phyloP scores from a whole-genome alignment of 2,329 filamentous ascomycete genomes.

The Penicillium sp. region DNA sequence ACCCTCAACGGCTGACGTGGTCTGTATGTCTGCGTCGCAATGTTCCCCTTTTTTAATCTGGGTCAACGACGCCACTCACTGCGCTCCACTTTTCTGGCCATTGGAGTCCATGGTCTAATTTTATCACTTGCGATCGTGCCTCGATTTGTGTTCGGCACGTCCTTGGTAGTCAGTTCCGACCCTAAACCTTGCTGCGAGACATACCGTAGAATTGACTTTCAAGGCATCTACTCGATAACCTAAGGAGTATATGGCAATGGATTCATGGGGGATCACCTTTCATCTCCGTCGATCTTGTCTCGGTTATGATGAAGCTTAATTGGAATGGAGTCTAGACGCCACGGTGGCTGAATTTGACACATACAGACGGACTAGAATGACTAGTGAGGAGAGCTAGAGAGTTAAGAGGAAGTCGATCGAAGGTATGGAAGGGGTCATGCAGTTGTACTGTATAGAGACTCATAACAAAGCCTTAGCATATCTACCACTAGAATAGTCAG shows the following conservation, averaged over 20 bases:
- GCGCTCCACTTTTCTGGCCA: background rate
- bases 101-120: conserved; percentile 1
- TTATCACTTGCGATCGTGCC: background rate
- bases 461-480: too few species aligned
- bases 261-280: background rate
- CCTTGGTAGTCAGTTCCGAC: too few species aligned
- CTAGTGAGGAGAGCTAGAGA: background rate
- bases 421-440: background rate
- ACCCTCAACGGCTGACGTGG: conserved; percentile 1
- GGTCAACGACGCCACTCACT: background rate
- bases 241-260: too few species aligned
- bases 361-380: background rate
- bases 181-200: too few species aligned
- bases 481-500: background rate
- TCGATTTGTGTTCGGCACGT: background rate
- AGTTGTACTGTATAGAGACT: too few species aligned
- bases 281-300: conserved; percentile 20
- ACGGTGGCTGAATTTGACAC: conserved; percentile 6
- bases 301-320: conserved; percentile 24
- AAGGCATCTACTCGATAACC: too few species aligned
- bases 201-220: background rate
- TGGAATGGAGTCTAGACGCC: conserved; percentile 6
- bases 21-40: conserved; percentile 2
- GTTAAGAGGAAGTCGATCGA: background rate
- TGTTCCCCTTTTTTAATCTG: conserved; percentile 4